These are phyloP conservation scores for Euryodendron excelsum DNA, from an alignment of 148 eudicot species.

Conservation along the genomic window DNA sequence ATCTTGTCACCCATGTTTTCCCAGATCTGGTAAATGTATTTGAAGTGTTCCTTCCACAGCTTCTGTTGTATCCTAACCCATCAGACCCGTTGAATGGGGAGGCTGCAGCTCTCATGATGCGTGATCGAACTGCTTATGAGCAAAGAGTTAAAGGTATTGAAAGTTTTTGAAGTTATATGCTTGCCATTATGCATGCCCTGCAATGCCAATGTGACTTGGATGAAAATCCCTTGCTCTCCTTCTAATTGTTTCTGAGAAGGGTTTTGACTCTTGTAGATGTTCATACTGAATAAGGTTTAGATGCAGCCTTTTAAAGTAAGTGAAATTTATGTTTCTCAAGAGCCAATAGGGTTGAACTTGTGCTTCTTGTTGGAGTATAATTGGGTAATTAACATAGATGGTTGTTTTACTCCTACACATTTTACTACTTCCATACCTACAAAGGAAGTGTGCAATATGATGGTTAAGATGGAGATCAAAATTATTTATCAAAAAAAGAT, in stretches of 20 bases:
- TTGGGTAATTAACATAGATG: not conserved
- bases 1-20: constrained; percentile 18
- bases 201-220: not conserved
- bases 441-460: no score
- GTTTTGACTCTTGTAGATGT: not conserved
- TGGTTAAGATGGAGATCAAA: no score
- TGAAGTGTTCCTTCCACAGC: constrained; percentile 92
- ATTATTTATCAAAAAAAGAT: no score
- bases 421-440: no score
- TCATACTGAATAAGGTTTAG: not conserved
- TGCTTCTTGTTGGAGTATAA: not conserved
- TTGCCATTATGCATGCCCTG: not conserved
- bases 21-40: constrained; percentile 87
- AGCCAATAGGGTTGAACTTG: not conserved
- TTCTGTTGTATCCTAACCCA: constrained; percentile 82
- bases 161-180: constrained; percentile 5
- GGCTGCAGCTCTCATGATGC: constrained; percentile 89
- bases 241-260: not conserved
- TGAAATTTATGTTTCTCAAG: not conserved
- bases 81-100: constrained; percentile 92
- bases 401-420: no score
- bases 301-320: not conserved
- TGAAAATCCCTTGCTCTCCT: not conserved
- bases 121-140: constrained; percentile 68
- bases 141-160: constrained; percentile 72